These are phyloP conservation scores for Colletotrichum scovillei DNA, from an alignment of 2,329 filamentous ascomycete genomes.

Conservation along the genomic window DNA sequence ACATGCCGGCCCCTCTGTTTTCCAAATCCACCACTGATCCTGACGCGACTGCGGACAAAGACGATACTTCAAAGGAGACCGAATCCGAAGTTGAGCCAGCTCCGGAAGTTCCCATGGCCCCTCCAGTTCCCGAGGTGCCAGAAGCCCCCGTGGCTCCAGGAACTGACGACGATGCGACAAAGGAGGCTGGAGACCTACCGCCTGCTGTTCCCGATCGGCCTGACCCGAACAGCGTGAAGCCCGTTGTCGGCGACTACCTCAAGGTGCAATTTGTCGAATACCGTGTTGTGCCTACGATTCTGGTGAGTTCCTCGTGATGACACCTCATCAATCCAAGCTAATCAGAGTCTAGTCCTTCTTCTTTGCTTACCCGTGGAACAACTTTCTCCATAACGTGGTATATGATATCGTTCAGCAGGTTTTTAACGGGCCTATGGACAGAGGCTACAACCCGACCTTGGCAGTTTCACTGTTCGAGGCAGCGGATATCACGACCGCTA, in stretches of 20 bases:
- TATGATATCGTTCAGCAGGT: conserved; percentile 99
- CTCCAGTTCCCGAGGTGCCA: conserved; percentile 22
- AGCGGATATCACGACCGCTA: conserved; percentile 88
- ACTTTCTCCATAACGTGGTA: conserved; percentile 98
- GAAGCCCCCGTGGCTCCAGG: conserved; percentile 19
- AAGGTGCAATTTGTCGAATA: conserved; percentile 98
- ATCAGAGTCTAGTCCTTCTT: conserved; percentile 81
- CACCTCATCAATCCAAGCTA: not conserved
- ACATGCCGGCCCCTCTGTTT: conserved; percentile 76
- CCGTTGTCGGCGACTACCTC: conserved; percentile 92
- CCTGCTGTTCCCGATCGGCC: conserved; percentile 35
- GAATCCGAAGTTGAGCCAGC: conserved; percentile 40
- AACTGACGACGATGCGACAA: not conserved
- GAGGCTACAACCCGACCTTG: conserved; percentile 89
- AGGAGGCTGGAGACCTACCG: conserved; percentile 23
- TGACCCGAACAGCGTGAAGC: conserved; percentile 51
- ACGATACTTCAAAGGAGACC: not conserved
- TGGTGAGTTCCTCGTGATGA: conserved; percentile 70
- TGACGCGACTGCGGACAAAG: conserved; percentile 2
- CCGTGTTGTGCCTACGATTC: conserved; percentile 91
- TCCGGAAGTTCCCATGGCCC: conserved; percentile 26
- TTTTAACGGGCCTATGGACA: conserved; percentile 98
- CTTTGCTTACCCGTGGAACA: conserved; percentile 99
- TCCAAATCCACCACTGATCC: conserved; percentile 46
- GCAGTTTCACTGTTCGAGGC: conserved; percentile 94